Evolutionary conservation across 1,284 basidiomycete genomes (phyloP), one percentile per base, ranked within the genome.

Genomic region (Pseudozyma sp.): DNA sequence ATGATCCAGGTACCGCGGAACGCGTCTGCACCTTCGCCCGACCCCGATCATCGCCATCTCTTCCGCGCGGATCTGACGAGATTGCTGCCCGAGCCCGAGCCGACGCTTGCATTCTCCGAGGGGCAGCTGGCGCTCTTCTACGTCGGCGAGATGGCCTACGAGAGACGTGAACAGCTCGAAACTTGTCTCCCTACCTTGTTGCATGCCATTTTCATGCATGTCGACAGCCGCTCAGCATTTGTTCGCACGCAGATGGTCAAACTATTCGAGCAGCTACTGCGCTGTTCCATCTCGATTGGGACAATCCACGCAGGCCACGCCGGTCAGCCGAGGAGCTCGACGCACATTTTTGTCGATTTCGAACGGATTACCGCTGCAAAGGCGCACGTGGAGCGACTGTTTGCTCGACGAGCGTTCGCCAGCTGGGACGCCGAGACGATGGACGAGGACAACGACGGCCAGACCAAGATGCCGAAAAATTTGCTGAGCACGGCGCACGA

Each of bases 121-220:
- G 93, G 93, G 1, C 94, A 96, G 81, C 92, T 93, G 78, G 93
- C 94, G 0, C 88, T 95, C 83, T 87, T 95, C 7, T 94, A 94
- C 80, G 88, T 96, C 29, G 90, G 91, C 1, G 92, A 95, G 75
- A 88, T 93, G 35, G 89, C 93, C 0, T 87, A 94, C 17, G 91
- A 93, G 68, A 89, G 91, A 17, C 88, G 90, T 59, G 92, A 91
- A 88, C 92, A 93, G 68, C 87, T 92, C 67, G 87, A 88, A 45
- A 86, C 88, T 17, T 89, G 91, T 57, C 86, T 97, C 6, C 90
- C 93, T 0, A 85, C 88, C 5, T 87, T 97, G 24, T 88, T 97
- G 24, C 93, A 95, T 68, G 90, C 90, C 10, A 87, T 95, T 19
- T 90, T 95, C 77, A 89, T 90, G 35, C 94, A 96, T 80, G 86